Evolutionary conservation across 352 stramenopile genomes (phyloP), one percentile per base, ranked within the genome.

Genomic region (Globisporangium ultimum): DNA sequence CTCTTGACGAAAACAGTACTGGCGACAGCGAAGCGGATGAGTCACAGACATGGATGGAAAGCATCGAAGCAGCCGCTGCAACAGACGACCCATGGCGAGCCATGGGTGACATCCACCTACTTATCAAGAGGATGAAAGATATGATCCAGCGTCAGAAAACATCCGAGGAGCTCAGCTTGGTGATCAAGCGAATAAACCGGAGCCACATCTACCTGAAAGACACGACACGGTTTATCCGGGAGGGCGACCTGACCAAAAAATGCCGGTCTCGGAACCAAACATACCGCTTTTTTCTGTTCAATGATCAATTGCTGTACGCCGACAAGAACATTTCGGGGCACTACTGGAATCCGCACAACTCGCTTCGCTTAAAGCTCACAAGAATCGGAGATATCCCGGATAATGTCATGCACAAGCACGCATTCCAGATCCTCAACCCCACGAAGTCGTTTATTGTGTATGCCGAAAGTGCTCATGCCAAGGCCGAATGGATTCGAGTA

Each of bases 191-290:
- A 2, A 97, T 99, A 67, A 86, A 96, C 43, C 93, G 96, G 38
- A 91, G 88, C 48, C 71, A 91, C 42, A 91, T 88, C 60, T 87
- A 98, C 53, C 70, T 99, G 28, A 97, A 98, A 58, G 93, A 98
- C 67, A 87, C 93, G 24, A 88, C 93, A n/a, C 86, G 86, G 12
- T 99, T 99, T 71, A 80, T 99, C 12, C 80, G 84, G 52, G 93
- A 98, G 72, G 97, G 95, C 13, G 86, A 98, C 56, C 61, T 99
- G 45, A 86, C 88, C 20, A 99, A 99, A 75, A 91, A 90, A 45
- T 97, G 92, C 48, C 80, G 95, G 22, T 97, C 82, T 12, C 79
- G 91, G 17, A 93, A 91, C 61, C 80, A 89, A 36, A 68, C 76
- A 14, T 96, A 96, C 58, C 84, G 85, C 12, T 96, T 96, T 55